Base-by-base conservation (phyloP, 2,329 filamentous ascomycete genomes). In the Cadophora gregata region DNA sequence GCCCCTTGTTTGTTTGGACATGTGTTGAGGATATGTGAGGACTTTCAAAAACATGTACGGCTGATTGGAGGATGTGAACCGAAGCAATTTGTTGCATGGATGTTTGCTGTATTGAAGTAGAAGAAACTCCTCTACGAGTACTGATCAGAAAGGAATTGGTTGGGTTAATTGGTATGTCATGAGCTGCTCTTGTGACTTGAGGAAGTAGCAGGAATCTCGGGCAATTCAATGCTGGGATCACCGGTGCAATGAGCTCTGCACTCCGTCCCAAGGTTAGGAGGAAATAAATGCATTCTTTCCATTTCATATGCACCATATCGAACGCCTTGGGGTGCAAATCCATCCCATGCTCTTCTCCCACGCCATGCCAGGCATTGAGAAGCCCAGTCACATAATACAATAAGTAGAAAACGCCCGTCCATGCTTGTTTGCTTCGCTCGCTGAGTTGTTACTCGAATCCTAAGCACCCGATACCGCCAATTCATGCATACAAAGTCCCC, bases 331-430 rank as follows among this genome's bases (percentile, higher is more conserved):
- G 33, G 21, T 25, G 31, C 31, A 58, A 42, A 58, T 58, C 62
- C 55, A 59, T 63, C 38, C 24, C n/a, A 64, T 59, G 55, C 62
- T 38, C n/a, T 50, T 63, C 31, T 47, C 62, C 42, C 27, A 50
- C 27, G 51, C 62, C 47, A 47, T 14, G 33, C 62, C 55, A 24
- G 55, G 62, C 55, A 31, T 50, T 9, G 31, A 59, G 16, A 51
- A 51, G 62, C 62, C 50, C 29, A 64, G 47, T 24, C 55, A 51
- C 62, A 64, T 64, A 36, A 51, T 64, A 64, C 62, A 64, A 38
- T 33, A 24, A 42, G 16, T 60, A 51, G 12, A 42, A 42, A 58
- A 58, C 62, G 55, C 62, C 62, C 24, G 21, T 50, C 51, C 36
- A 63, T 63, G 53, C 62, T 36, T 58, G 25, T 21, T 45, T 21